These are phyloP conservation scores for Mrakia hoshinonis DNA, from an alignment of 768 basidiomycete species.

Conservation along the genomic window DNA sequence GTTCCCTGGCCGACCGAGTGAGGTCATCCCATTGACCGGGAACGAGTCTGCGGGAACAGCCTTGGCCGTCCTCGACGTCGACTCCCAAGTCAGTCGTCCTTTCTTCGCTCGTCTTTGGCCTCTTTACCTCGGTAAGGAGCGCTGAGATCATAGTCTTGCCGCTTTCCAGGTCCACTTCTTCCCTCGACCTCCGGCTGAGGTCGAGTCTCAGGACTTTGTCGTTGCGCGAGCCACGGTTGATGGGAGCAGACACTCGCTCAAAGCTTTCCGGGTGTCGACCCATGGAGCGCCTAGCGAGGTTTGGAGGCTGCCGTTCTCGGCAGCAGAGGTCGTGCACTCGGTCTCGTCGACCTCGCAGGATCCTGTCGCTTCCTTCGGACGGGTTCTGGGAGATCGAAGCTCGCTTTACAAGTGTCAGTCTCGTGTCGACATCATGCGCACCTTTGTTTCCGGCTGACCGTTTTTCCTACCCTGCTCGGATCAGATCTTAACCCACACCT, in stretches of 20 bases:
- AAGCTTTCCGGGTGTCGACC: conserved; percentile 10
- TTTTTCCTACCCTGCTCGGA: background rate
- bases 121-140: no score
- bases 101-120: background rate
- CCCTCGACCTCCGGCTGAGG: conserved; percentile 29
- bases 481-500: conserved; percentile 68
- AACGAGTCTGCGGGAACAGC: conserved; percentile 31
- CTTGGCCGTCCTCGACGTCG: conserved; percentile 35
- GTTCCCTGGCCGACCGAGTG: conserved; percentile 31
- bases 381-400: conserved; percentile 74
- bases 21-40: conserved; percentile 35
- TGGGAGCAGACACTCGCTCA: background rate
- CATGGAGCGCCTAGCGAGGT: background rate
- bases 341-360: conserved; percentile 45
- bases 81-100: conserved; percentile 30
- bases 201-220: background rate
- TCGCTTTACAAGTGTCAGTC: conserved; percentile 71
- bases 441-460: background rate
- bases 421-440: background rate
- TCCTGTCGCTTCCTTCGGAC: conserved; percentile 67
- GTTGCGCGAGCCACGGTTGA: background rate
- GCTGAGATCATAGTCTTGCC: background rate
- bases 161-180: conserved; percentile 36
- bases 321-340: conserved; percentile 52
- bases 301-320: conserved; percentile 57